phyloP scores from a whole-genome alignment of 2,329 filamentous ascomycete genomes.

The Monilinia polystroma region DNA sequence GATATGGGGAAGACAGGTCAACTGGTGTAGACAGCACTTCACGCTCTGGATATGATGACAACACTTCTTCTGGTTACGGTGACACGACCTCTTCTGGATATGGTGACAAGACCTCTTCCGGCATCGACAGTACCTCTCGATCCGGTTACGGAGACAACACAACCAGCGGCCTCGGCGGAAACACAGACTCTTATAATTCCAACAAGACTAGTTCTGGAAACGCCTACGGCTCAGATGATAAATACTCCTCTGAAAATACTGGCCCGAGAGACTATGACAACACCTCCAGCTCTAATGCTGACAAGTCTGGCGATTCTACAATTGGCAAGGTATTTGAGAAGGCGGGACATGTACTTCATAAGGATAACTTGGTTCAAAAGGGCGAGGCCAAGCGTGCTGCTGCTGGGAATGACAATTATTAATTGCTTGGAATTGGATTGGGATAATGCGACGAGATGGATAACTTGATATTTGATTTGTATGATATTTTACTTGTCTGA shows the following conservation, averaged over 20 bases:
- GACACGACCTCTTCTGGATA: slow-evolving; percentile 15
- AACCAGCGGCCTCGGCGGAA: slow-evolving; percentile 20
- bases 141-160: slow-evolving; percentile 2
- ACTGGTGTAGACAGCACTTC: neutral
- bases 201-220: slow-evolving; percentile 23
- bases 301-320: slow-evolving; percentile 36
- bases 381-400: slow-evolving; percentile 52
- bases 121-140: slow-evolving; percentile 18
- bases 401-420: slow-evolving; percentile 33
- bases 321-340: slow-evolving; percentile 60
- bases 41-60: neutral
- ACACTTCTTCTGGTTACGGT: slow-evolving; percentile 10
- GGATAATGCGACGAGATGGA: neutral
- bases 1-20: slow-evolving; percentile 11
- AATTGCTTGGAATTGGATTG: neutral
- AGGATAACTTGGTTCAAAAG: slow-evolving; percentile 48
- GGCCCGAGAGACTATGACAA: slow-evolving; percentile 26
- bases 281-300: slow-evolving; percentile 33
- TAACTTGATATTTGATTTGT: neutral
- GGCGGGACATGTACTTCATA: slow-evolving; percentile 51
- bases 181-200: slow-evolving; percentile 26
- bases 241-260: slow-evolving; percentile 27
- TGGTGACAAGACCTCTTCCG: slow-evolving; percentile 12
- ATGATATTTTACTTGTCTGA: neutral
- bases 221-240: slow-evolving; percentile 26